Percentiles rank a stretch among this genome's conserved stretches.
Conservation (phyloP, 345 rosid genomes). For the Salix arbutifolia region DNA sequence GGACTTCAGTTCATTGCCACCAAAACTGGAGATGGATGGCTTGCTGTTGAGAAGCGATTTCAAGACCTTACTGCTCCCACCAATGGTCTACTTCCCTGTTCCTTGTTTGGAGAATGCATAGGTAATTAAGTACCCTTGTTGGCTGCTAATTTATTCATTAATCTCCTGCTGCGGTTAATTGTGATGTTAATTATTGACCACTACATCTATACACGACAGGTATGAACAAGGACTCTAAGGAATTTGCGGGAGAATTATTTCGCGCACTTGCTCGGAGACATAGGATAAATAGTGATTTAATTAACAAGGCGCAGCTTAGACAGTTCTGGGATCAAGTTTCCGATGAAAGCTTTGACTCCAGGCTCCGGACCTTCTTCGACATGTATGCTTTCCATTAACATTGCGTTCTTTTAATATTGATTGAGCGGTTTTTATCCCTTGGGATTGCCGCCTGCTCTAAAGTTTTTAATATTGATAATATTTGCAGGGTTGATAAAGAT, state of each 20-base stretch:
- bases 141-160: too few species aligned
- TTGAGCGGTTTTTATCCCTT: not conserved
- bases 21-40: constrained; percentile 60
- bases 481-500: constrained; percentile 68
- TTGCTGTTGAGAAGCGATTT: constrained; percentile 62
- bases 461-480: not conserved
- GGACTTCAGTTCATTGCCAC: constrained; percentile 81
- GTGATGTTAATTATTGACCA: not conserved
- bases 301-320: constrained; percentile 61
- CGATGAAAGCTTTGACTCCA: constrained; percentile 83
- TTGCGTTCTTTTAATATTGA: not conserved
- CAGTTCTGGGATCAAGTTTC: constrained; percentile 75
- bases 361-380: constrained; percentile 87
- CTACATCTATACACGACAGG: constrained; percentile 28
- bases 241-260: constrained; percentile 72
- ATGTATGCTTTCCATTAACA: constrained; percentile 38
- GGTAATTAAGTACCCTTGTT: constrained; percentile 29
- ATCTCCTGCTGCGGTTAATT: not conserved
- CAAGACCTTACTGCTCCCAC: constrained; percentile 48
- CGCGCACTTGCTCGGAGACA: constrained; percentile 66
- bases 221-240: constrained; percentile 82
- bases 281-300: constrained; percentile 53
- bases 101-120: constrained; percentile 76
- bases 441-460: not conserved
- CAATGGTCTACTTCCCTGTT: constrained; percentile 50